Base-by-base conservation (phyloP, 345 rosid genomes). In the Cardamine chenopodiifolia region DNA sequence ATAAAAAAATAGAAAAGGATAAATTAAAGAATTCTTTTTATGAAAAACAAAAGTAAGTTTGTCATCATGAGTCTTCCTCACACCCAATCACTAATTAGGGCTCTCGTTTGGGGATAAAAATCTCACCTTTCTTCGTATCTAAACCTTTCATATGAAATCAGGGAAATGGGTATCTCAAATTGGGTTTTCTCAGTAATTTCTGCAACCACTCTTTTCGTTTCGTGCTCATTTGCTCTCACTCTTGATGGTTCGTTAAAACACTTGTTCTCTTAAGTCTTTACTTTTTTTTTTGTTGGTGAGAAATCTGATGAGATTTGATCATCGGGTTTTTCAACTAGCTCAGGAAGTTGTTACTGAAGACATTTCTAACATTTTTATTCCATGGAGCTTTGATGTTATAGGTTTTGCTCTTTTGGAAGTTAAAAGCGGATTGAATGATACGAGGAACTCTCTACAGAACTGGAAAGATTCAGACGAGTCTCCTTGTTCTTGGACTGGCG, bases 401-500 rank as follows among this genome's bases (percentile, higher is more conserved):
- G 97, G 97, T 8, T 23, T 83, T 44, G 78, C 96, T 52, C 82
- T 94, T 83, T 76, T 94, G 81, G 96, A 94, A 71, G 64, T 94
- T 50, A 94, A 85, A 65, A 82, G 82, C 42, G 55, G 84, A 58
- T 81, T 90, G 73, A 94, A 94, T 82, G 98, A 94, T 76, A 89
- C 87, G 19, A 87, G 78, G 69, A 88, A 86, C 72, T 69, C 69
- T 37, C 85, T 94, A 56, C 77, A 75, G 39, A 88, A 82, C 91
- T 94, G 98, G 98, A 81, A 64, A 81, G 81, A 78, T 71, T 82
- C 87, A 49, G 96, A 91, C 31, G 90, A 83, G 10, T 79, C 86
- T 70, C 98, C 97, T 62, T 91, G 98, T 81, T 78, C 81, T 64
- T 94, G 98, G 98, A 91, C 90, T 79, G 98, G 98, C 3, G 87